phyloP scores from a whole-genome alignment of 257 asterid genomes.

The Solanum megistacrolobum region DNA sequence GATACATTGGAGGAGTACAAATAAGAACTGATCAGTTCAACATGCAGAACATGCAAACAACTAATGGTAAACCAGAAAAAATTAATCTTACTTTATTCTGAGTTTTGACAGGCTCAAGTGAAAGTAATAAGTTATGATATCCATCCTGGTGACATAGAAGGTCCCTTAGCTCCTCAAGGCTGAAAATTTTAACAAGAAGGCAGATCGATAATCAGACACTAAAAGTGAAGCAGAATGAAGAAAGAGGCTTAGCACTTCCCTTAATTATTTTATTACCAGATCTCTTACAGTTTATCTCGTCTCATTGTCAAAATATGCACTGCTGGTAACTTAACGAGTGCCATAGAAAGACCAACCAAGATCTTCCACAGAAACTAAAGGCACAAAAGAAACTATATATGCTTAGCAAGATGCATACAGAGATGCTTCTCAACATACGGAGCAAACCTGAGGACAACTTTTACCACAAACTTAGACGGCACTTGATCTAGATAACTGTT shows the following conservation, averaged over 20 bases:
- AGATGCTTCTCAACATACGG: neutral
- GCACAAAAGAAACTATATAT: neutral
- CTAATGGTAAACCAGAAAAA: neutral
- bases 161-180: constrained; percentile 84
- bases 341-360: neutral
- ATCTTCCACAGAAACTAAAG: neutral
- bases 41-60: neutral
- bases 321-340: neutral
- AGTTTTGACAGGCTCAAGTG: constrained; percentile 83
- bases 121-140: constrained; percentile 56
- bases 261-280: neutral
- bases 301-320: neutral
- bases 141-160: constrained; percentile 76
- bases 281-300: neutral
- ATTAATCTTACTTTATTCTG: constrained; percentile 52
- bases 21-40: neutral
- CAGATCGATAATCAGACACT: neutral
- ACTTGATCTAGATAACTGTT: neutral
- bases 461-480: neutral
- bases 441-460: neutral
- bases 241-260: neutral
- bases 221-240: neutral
- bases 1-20: neutral
- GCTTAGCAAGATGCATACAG: neutral
- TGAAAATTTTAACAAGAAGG: constrained; percentile 1